Percentiles rank a stretch among this genome's conserved stretches.
phyloP scores from a whole-genome alignment of 805 yeast genomes.

The Candida sithepensis region DNA sequence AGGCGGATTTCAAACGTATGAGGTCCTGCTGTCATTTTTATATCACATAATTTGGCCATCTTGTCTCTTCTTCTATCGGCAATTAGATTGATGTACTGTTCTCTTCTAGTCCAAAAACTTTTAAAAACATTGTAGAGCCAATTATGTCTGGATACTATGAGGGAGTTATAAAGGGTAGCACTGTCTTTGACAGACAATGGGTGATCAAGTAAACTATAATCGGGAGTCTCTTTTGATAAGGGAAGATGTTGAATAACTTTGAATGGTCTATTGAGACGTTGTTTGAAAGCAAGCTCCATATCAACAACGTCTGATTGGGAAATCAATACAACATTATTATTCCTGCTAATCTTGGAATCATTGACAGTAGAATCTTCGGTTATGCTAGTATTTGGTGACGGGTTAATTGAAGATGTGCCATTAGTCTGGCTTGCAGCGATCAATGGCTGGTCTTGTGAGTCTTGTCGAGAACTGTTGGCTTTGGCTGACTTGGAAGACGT shows the following conservation, averaged over 20 bases:
- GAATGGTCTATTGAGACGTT: conserved; percentile 50
- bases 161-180: conserved; percentile 66
- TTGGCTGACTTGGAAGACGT: neutral
- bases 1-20: conserved; percentile 74
- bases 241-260: conserved; percentile 66
- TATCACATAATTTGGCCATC: conserved; percentile 85
- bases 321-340: conserved; percentile 25
- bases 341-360: conserved; percentile 18
- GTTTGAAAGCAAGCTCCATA: conserved; percentile 27
- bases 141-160: conserved; percentile 67
- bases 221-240: conserved; percentile 60
- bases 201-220: conserved; percentile 54
- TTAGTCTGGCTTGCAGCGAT: neutral
- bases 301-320: conserved; percentile 30
- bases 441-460: neutral
- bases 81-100: conserved; percentile 46
- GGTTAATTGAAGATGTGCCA: neutral
- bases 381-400: neutral
- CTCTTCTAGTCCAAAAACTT: conserved; percentile 61
- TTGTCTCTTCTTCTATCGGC: conserved; percentile 59
- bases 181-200: conserved; percentile 72
- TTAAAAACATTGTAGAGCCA: conserved; percentile 70
- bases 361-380: neutral
- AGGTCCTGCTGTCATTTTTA: conserved; percentile 72
- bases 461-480: neutral